These are phyloP conservation scores for Penicillium griseofulvum DNA, from an alignment of 2,329 filamentous ascomycete genomes.

Conservation along the genomic window DNA sequence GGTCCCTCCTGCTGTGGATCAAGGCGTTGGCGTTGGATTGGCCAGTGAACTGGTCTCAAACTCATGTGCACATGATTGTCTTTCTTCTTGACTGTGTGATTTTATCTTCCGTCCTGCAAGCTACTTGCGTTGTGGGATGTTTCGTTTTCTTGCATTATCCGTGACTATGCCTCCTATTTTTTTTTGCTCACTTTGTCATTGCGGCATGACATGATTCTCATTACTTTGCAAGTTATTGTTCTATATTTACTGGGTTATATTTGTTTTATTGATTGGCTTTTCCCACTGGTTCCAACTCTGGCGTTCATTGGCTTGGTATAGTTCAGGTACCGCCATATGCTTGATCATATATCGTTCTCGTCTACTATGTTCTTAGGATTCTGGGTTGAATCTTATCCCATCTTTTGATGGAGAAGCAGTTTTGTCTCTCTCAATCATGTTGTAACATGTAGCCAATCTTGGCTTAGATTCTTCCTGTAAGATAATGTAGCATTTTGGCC, in stretches of 20 bases:
- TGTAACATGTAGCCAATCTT: neutral
- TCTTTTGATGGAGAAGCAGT: neutral
- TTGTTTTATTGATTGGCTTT: constrained; percentile 5
- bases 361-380: neutral
- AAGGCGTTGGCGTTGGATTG: constrained; percentile 26
- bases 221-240: constrained; percentile 8
- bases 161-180: constrained; percentile 3
- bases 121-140: constrained; percentile 2
- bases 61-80: constrained; percentile 27
- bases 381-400: neutral
- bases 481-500: neutral
- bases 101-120: constrained; percentile 12
- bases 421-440: neutral
- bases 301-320: constrained; percentile 19
- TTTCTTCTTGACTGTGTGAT: constrained; percentile 22
- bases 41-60: constrained; percentile 16
- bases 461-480: neutral
- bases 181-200: constrained; percentile 1
- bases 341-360: constrained; percentile 12
- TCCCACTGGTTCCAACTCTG: constrained; percentile 11
- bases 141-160: constrained; percentile 6
- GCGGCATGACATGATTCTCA: constrained; percentile 13
- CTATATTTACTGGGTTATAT: constrained; percentile 12
- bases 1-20: constrained; percentile 14
- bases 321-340: constrained; percentile 12